phyloP scores from a whole-genome alignment of 768 basidiomycete species.

The Chiua virens region DNA sequence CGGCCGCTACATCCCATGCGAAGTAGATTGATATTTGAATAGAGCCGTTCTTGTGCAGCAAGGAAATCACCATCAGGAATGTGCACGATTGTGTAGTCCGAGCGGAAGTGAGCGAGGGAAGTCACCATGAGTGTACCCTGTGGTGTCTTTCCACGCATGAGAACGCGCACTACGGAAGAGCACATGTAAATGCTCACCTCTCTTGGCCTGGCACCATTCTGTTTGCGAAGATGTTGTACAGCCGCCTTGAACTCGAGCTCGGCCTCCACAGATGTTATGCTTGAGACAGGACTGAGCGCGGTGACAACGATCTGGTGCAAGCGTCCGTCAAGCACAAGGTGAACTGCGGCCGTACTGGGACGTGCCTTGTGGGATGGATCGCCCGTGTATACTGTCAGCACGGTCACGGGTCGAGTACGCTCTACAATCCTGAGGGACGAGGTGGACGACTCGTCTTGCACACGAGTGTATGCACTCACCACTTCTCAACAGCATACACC shows the following conservation, averaged over 20 bases:
- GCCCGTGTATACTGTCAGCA: slow-evolving; percentile 77
- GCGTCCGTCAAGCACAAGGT: slow-evolving; percentile 10
- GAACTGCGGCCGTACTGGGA: slow-evolving; percentile 5
- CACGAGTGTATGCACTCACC: slow-evolving; percentile 43
- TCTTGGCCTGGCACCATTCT: slow-evolving; percentile 72
- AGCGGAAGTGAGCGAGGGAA: slow-evolving; percentile 83
- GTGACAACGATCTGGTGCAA: slow-evolving; percentile 56
- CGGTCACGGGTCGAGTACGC: slow-evolving; percentile 55
- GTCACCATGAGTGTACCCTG: slow-evolving; percentile 77
- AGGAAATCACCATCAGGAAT: slow-evolving; percentile 69
- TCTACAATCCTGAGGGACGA: slow-evolving; percentile 58
- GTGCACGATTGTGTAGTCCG: slow-evolving; percentile 82
- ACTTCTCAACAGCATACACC: slow-evolving; percentile 86
- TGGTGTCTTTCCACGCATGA: slow-evolving; percentile 44
- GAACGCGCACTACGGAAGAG: not conserved
- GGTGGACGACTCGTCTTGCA: not conserved
- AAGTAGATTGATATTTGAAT: slow-evolving; percentile 78
- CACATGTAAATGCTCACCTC: slow-evolving; percentile 39
- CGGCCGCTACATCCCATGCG: slow-evolving; percentile 86
- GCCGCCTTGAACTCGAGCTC: slow-evolving; percentile 60
- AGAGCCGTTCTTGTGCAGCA: slow-evolving; percentile 62
- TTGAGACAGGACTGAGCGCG: slow-evolving; percentile 47
- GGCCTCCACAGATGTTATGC: slow-evolving; percentile 44
- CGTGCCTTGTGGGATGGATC: slow-evolving; percentile 63
- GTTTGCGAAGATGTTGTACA: slow-evolving; percentile 57